Conservation (phyloP, 2,329 filamentous ascomycete genomes). For the Trichoderma sp. region DNA sequence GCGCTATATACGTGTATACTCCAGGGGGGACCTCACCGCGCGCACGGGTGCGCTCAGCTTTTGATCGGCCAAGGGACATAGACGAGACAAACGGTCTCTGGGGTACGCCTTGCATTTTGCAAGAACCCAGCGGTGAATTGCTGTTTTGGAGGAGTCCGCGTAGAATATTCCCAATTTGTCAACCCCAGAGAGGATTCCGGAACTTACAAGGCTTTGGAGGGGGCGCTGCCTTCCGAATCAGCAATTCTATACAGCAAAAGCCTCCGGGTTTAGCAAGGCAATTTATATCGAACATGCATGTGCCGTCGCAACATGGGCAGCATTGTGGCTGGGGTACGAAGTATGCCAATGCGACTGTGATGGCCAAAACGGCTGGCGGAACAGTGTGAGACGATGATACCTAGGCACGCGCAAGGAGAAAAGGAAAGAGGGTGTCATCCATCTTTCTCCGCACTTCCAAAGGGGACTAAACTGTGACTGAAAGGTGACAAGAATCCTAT, state of each 20-base stretch:
- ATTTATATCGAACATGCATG: conserved; percentile 1
- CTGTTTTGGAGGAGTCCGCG: neutral
- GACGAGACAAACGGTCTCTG: neutral
- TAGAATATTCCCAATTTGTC: neutral
- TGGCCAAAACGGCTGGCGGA: neutral
- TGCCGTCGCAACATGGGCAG: neutral
- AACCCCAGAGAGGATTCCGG: neutral
- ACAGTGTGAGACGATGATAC: neutral
- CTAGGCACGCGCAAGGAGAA: neutral
- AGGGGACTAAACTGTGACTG: neutral
- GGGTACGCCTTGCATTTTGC: neutral
- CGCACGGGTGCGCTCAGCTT: conserved; percentile 9
- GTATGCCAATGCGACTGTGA: neutral
- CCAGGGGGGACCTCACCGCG: neutral
- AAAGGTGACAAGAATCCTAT: neutral
- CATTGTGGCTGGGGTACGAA: neutral
- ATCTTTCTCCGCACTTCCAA: neutral
- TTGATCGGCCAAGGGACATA: neutral
- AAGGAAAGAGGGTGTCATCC: neutral
- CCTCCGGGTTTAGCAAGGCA: neutral
- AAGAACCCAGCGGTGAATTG: neutral
- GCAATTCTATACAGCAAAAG: neutral
- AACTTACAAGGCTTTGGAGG: neutral
- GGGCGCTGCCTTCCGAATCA: neutral
- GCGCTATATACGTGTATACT: neutral